Conservation (phyloP, 1,284 basidiomycete genomes). For the Cryptococcus sp. region DNA sequence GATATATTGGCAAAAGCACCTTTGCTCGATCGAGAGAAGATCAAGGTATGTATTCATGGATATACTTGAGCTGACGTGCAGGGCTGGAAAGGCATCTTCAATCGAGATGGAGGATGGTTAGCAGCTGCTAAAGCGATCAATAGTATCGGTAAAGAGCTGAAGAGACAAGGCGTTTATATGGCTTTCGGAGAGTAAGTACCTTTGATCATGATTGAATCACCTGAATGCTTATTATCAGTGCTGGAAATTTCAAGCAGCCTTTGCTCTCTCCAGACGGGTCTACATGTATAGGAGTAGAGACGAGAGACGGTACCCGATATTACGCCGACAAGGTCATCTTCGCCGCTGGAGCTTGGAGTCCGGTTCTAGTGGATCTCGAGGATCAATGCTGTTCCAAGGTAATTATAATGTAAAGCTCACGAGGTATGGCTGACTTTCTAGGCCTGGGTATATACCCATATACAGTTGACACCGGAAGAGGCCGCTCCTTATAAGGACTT, state of each 20-base stretch:
- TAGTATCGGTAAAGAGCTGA: conserved; percentile 27
- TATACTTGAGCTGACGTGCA: conserved; percentile 1
- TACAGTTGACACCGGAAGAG: conserved; percentile 35
- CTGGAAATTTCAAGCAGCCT: conserved; percentile 27
- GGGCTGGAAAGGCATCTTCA: conserved; percentile 31
- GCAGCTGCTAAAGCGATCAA: conserved; percentile 35
- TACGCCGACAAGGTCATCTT: conserved; percentile 36
- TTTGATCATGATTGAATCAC: not conserved
- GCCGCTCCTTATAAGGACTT: conserved; percentile 19
- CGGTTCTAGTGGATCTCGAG: conserved; percentile 33
- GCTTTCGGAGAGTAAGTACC: conserved; percentile 21
- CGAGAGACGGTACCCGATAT: conserved; percentile 28
- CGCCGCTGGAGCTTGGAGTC: conserved; percentile 42
- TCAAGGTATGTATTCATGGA: conserved; percentile 14
- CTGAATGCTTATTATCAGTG: conserved; percentile 1
- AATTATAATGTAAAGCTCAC: conserved; percentile 1
- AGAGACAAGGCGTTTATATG: conserved; percentile 28
- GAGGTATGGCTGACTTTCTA: not conserved
- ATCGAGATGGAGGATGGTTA: conserved; percentile 33
- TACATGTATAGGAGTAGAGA: conserved; percentile 26
- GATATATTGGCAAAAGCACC: conserved; percentile 23
- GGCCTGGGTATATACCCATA: conserved; percentile 40
- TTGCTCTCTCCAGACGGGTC: conserved; percentile 16
- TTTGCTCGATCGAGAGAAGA: conserved; percentile 14
- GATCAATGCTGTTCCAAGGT: conserved; percentile 39